Evolutionary conservation across 2,329 filamentous ascomycete genomes (phyloP).

Genomic region (Pseudogymnoascus sp.): DNA sequence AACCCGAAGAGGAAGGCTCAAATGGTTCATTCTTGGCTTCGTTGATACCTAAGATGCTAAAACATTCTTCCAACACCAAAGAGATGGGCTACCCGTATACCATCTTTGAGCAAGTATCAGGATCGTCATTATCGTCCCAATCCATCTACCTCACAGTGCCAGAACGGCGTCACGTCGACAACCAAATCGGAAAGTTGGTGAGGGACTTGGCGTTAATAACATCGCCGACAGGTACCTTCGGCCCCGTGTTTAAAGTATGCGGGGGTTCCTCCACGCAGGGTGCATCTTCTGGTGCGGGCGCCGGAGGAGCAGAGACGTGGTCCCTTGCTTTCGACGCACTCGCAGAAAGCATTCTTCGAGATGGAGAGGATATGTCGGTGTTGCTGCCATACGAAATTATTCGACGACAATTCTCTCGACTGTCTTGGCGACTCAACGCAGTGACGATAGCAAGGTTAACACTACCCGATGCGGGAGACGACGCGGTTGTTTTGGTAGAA

Average conservation of each 20-base stretch:
- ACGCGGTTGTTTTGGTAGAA: conserved; percentile 41
- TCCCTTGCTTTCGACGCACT: conserved; percentile 46
- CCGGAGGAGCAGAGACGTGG: conserved; percentile 38
- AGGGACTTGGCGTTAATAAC: conserved; percentile 22
- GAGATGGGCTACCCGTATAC: conserved; percentile 27
- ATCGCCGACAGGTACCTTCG: conserved; percentile 24
- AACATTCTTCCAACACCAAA: conserved; percentile 24
- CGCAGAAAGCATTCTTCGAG: conserved; percentile 47
- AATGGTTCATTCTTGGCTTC: conserved; percentile 9
- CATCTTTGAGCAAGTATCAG: conserved; percentile 20
- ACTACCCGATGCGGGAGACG: conserved; percentile 43
- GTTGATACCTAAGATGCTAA: conserved; percentile 25
- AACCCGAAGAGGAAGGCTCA: not conserved
- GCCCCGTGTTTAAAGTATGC: conserved; percentile 21
- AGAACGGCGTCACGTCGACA: conserved; percentile 21
- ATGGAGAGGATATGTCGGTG: conserved; percentile 51
- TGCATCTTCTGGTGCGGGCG: conserved; percentile 4
- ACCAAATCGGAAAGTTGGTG: conserved; percentile 23
- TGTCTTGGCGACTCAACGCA: conserved; percentile 41
- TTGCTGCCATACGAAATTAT: conserved; percentile 48
- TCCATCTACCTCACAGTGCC: conserved; percentile 21
- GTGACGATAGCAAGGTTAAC: conserved; percentile 45
- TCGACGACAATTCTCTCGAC: conserved; percentile 41
- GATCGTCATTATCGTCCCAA: conserved; percentile 21
- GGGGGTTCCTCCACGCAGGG: conserved; percentile 14